These are phyloP conservation scores for Penicillium digitatum DNA, from an alignment of 2,329 filamentous ascomycete genomes.

Conservation along the genomic window DNA sequence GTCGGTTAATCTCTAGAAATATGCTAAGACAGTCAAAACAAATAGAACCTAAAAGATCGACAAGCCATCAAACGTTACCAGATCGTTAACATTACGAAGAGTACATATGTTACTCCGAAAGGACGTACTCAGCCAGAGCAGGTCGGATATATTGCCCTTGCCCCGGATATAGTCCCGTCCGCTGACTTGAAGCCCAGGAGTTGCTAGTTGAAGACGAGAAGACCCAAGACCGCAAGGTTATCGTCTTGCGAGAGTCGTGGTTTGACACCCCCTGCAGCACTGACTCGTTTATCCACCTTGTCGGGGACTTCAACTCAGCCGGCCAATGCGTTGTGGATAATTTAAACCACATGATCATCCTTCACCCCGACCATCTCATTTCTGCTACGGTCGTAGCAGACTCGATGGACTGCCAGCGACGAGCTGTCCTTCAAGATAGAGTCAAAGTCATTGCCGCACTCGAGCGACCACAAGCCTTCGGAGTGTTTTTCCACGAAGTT, in stretches of 20 bases:
- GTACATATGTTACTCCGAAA: constrained; percentile 62
- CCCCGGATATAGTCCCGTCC: background rate
- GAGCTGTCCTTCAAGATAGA: constrained; percentile 89
- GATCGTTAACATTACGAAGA: constrained; percentile 68
- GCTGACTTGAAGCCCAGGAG: constrained; percentile 52
- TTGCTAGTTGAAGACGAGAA: constrained; percentile 78
- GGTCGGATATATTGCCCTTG: constrained; percentile 48
- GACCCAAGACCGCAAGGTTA: constrained; percentile 60
- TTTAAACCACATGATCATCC: constrained; percentile 75
- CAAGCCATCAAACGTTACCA: constrained; percentile 81
- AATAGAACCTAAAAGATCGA: constrained; percentile 62
- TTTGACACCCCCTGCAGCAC: constrained; percentile 70
- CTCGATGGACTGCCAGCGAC: constrained; percentile 84
- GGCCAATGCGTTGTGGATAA: constrained; percentile 82
- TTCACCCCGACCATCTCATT: constrained; percentile 92
- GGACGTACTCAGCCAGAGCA: constrained; percentile 65
- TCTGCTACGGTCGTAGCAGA: constrained; percentile 96
- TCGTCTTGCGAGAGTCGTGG: constrained; percentile 83
- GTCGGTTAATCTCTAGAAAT: constrained; percentile 29
- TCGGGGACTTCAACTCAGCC: constrained; percentile 66
- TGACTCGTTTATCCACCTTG: constrained; percentile 79
- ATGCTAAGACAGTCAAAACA: constrained; percentile 60
- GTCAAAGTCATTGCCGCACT: constrained; percentile 85
- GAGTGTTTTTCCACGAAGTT: constrained; percentile 88
- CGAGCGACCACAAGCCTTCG: constrained; percentile 79